Evolutionary conservation across 495 filamentous ascomycete genomes (phyloP), one percentile per base, ranked within the genome.

Genomic region (Xylaria grammica): DNA sequence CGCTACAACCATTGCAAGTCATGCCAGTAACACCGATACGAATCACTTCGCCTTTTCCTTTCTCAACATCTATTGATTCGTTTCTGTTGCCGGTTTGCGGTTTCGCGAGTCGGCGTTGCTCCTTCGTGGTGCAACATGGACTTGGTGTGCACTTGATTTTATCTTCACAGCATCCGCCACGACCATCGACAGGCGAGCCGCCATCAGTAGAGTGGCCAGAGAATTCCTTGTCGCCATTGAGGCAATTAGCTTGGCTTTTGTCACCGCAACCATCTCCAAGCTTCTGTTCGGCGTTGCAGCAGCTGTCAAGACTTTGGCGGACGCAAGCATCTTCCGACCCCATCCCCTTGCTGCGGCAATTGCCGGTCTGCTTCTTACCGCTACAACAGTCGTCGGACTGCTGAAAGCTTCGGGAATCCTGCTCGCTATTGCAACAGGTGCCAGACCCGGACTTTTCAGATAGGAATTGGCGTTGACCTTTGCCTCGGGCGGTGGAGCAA

Each of bases 1-100:
- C 61, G 5, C 61, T 52, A 30, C 61, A 63, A 20, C 61, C 61
- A 63, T 58, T 63, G 38, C 61, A 63, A 24, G 61, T 63, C 61
- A 63, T 63, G 17, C 61, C 61, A 22, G 61, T 42, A 46, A 63
- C 61, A 5, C 50, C 36, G 52, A 63, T 34, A 17, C 61, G 51
- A 29, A 63, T 24, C 3, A 24, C 11, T 34, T 38, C 22, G 13
- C 20, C 58, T 8, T 17, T 10, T 3, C 30, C 46, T 24, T 20
- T 61, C 34, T 51, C 46, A 19, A 61, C 11, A 24, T 61, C 58
- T 17, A 27, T 15, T 1, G 27, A 45, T 20, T 52, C 4, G 19
- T 26, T 29, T 10, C 22, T 42, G 6, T 52, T 32, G 42, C 30
- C 20, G 20, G 17, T 19, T 30, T 29, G 32, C 5, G 9, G 24